A percentile compares a stretch with the other conserved stretches of the same genome.
phyloP scores from a whole-genome alignment of 495 filamentous ascomycete genomes.

The Apiosordaria backusii region DNA sequence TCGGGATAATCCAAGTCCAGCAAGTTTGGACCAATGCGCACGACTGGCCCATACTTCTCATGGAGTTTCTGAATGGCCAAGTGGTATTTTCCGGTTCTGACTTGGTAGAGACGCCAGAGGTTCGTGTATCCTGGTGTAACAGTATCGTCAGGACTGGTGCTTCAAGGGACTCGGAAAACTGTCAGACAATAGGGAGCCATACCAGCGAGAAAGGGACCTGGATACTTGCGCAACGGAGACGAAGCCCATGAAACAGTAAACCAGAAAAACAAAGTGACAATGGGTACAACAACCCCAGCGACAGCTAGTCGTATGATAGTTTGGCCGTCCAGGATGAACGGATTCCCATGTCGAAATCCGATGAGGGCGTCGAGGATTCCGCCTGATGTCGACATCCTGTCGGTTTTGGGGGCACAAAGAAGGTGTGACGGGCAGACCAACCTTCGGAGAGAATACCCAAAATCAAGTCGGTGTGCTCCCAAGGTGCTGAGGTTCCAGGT shows the following conservation, averaged over 20 bases:
- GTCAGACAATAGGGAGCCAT: background rate
- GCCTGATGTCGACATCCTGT: background rate
- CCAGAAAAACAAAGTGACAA: slow-evolving; percentile 5
- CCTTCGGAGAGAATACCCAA: background rate
- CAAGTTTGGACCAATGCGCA: slow-evolving; percentile 52
- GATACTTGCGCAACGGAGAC: slow-evolving; percentile 13
- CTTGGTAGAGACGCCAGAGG: slow-evolving; percentile 35
- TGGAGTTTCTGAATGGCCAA: slow-evolving; percentile 36
- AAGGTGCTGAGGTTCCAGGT: background rate
- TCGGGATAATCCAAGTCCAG: slow-evolving; percentile 45
- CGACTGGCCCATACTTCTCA: slow-evolving; percentile 47
- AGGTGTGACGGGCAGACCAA: background rate
- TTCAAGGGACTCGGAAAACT: background rate
- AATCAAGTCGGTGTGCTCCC: too few species aligned
- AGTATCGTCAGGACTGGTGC: background rate
- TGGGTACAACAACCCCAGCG: background rate
- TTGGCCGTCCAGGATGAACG: background rate
- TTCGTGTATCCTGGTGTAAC: slow-evolving; percentile 32
- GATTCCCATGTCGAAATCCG: background rate
- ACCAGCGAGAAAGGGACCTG: slow-evolving; percentile 22
- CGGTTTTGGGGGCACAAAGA: background rate
- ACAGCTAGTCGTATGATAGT: background rate
- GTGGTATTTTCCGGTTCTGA: slow-evolving; percentile 29
- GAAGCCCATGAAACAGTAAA: background rate
- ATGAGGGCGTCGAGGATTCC: background rate